Percentiles rank a stretch among this genome's conserved stretches.
phyloP scores from a whole-genome alignment of 176 grass and related monocot genomes.

The Areca catechu region DNA sequence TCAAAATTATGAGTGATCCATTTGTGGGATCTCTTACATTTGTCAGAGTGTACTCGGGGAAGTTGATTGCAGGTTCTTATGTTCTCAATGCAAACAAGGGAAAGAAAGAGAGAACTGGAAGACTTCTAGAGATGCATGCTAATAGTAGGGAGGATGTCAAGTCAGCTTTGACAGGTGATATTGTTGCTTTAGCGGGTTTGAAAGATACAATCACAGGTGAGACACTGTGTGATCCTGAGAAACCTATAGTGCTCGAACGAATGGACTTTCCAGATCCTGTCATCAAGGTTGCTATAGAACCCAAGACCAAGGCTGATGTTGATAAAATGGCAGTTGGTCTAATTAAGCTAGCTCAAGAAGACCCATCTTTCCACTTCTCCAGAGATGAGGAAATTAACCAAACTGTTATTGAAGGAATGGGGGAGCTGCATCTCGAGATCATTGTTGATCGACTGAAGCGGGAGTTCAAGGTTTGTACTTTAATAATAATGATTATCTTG shows the following conservation, averaged over 20 bases:
- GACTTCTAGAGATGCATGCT: constrained; percentile 96
- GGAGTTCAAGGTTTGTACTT: constrained; percentile 75
- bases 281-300: constrained; percentile 98
- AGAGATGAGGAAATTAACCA: constrained; percentile 97
- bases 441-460: constrained; percentile 89
- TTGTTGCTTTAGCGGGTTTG: constrained; percentile 88
- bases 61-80: constrained; percentile 71
- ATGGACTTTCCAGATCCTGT: constrained; percentile 99
- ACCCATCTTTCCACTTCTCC: constrained; percentile 98
- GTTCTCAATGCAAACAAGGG: constrained; percentile 95
- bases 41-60: constrained; percentile 90
- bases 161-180: constrained; percentile 71
- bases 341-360: constrained; percentile 91
- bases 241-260: constrained; percentile 80
- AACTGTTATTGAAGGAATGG: constrained; percentile 99
- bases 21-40: constrained; percentile 95
- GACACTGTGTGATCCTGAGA: constrained; percentile 72
- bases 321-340: constrained; percentile 93
- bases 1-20: constrained; percentile 97
- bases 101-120: constrained; percentile 91
- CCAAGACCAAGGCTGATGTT: constrained; percentile 92
- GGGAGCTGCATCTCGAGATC: constrained; percentile 96
- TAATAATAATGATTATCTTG: background rate
- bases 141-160: constrained; percentile 94
- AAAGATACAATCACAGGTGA: constrained; percentile 97